phyloP scores from a whole-genome alignment of 495 filamentous ascomycete genomes.

The Corynascus novoguineensis region DNA sequence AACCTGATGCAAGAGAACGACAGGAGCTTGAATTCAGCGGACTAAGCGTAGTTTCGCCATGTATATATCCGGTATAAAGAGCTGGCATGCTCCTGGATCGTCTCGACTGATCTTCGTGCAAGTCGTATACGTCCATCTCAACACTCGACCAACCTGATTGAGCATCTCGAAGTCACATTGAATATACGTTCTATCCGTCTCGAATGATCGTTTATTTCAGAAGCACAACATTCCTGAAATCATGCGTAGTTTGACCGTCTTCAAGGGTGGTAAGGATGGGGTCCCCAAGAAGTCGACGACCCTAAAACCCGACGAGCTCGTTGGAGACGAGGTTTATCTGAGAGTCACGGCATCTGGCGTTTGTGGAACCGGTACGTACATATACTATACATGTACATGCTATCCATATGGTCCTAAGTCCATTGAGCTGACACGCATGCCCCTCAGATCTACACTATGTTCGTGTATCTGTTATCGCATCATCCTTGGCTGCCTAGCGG shows the following conservation, averaged over 20 bases:
- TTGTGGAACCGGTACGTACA: constrained; percentile 1
- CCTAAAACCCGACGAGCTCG: constrained; percentile 1
- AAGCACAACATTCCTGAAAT: not conserved
- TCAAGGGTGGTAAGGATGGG: constrained; percentile 1
- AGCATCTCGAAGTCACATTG: too few relatives aligned
- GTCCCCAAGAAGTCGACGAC: not conserved
- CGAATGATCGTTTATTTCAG: not conserved
- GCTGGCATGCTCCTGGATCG: too few relatives aligned
- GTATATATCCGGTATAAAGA: too few relatives aligned
- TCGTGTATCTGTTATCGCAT: not conserved
- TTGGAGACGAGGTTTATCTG: not conserved
- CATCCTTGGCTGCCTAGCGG: too few relatives aligned
- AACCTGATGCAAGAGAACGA: too few relatives aligned
- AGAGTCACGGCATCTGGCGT: constrained; percentile 2
- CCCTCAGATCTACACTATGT: constrained; percentile 3
- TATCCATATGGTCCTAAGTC: too few relatives aligned
- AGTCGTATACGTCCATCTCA: too few relatives aligned
- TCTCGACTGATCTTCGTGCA: too few relatives aligned
- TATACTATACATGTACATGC: not conserved
- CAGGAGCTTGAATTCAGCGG: too few relatives aligned
- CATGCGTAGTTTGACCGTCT: constrained; percentile 1
- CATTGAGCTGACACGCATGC: not conserved
- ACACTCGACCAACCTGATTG: too few relatives aligned
- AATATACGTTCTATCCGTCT: too few relatives aligned
- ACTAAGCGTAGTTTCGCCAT: too few relatives aligned